Base-by-base conservation (phyloP, 345 rosid genomes). In the Corchorus capsularis region DNA sequence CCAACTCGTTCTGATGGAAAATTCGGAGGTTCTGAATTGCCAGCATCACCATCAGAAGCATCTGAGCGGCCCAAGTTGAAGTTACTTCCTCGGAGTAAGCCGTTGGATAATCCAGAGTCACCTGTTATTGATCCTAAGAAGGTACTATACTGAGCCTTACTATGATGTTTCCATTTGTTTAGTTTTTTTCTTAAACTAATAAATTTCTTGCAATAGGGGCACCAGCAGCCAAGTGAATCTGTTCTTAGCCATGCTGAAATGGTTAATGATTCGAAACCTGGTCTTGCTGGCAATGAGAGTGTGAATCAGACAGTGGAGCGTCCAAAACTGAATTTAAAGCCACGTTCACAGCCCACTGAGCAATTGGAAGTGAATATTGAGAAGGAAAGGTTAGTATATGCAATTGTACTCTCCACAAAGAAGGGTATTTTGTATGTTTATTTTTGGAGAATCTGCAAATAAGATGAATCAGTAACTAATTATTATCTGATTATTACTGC, bases 51-150 rank as follows among this genome's bases (percentile, higher is more conserved):
- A 69, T 78, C 86, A 63, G 93, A 87, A 87, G 77, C 74, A 57
- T 74, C 61, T 57, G 94, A 88, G 74, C 79, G 94, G 53, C 93
- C 92, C 69, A 91, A 89, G 85, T 80, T 93, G 75, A 91, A 84
- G 84, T 83, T 93, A 35, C 84, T 87, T 72, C 91, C 93, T 27
- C 86, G 90, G 71, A 79, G 89, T 53, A 93, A 83, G 86, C 93
- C 90, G 70, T 52, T 86, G 78, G 93, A 87, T 69, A 85, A 16
- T 80, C 6, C 77, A 61, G 94, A 91, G 62, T 75, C 76, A 37
- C 77, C 82, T 73, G 35, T 63, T 71, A 73, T 67, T 56, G 87
- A 84, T 67, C 78, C 80, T 53, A 87, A 82, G 68, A 86, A 80
- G 94, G 94, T 86, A 75, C 41, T 46, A 39, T 8, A 27, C 27